These are phyloP conservation scores for Cladophialophora carrionii DNA, from an alignment of 2,329 filamentous ascomycete genomes.

Conservation along the genomic window DNA sequence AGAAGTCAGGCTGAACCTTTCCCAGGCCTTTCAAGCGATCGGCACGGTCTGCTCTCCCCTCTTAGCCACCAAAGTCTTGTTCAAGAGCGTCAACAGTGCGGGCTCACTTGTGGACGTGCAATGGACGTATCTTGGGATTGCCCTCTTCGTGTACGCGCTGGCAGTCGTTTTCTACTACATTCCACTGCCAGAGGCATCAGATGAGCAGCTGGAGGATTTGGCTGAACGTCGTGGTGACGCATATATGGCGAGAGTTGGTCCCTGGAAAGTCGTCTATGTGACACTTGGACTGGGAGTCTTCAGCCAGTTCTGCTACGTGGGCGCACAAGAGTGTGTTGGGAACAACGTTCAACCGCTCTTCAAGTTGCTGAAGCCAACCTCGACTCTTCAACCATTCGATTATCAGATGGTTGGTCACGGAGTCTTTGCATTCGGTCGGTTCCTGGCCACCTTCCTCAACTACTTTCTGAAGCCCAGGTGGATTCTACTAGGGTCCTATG, in stretches of 20 bases:
- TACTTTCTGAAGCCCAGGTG: constrained; percentile 62
- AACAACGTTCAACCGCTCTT: constrained; percentile 55
- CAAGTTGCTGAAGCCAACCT: constrained; percentile 41
- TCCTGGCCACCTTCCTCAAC: constrained; percentile 58
- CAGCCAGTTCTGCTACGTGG: constrained; percentile 64
- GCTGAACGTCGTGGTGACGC: constrained; percentile 56
- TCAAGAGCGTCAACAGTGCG: constrained; percentile 54
- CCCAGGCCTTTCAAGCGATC: constrained; percentile 64
- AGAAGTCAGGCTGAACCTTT: constrained; percentile 63
- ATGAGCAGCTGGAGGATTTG: constrained; percentile 61
- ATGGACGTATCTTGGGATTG: constrained; percentile 67
- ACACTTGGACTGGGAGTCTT: constrained; percentile 60
- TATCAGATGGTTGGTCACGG: constrained; percentile 60
- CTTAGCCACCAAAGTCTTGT: constrained; percentile 62
- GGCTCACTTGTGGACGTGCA: constrained; percentile 63
- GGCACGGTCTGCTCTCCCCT: constrained; percentile 64
- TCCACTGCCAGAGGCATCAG: constrained; percentile 64
- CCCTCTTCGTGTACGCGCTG: constrained; percentile 62
- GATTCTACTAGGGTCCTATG: constrained; percentile 59
- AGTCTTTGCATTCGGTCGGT: constrained; percentile 62
- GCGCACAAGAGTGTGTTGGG: constrained; percentile 61
- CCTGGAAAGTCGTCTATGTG: constrained; percentile 58
- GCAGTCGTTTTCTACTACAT: constrained; percentile 65
- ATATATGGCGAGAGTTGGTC: constrained; percentile 51
- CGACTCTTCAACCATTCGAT: constrained; percentile 44